Evolutionary conservation across 2,329 filamentous ascomycete genomes (phyloP).

Genomic region (Rutstroemia sp.): DNA sequence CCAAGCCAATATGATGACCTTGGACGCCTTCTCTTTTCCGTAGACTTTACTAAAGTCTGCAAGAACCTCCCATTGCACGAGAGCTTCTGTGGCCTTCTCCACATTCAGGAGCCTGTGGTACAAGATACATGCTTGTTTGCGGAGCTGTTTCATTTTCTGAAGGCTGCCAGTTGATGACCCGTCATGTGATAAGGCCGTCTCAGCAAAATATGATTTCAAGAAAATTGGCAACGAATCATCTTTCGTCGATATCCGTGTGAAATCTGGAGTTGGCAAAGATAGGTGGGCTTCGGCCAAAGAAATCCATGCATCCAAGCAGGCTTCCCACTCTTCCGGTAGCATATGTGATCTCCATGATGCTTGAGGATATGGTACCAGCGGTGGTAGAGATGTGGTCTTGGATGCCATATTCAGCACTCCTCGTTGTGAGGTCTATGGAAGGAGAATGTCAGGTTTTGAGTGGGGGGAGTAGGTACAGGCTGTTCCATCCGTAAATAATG

Average conservation of each 20-base stretch:
- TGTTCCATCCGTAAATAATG: too few relatives aligned
- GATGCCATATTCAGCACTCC: constrained; percentile 5
- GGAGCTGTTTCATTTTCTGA: constrained; percentile 41
- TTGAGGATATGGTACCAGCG: constrained; percentile 72
- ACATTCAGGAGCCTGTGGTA: constrained; percentile 46
- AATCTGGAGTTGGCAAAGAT: constrained; percentile 47
- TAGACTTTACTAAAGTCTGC: constrained; percentile 62
- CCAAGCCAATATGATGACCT: constrained; percentile 44
- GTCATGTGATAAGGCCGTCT: constrained; percentile 36
- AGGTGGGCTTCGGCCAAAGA: constrained; percentile 60
- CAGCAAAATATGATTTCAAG: constrained; percentile 57
- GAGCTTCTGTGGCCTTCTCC: constrained; percentile 34
- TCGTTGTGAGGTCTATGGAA: not conserved
- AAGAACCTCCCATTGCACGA: constrained; percentile 62
- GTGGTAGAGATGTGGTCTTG: constrained; percentile 44
- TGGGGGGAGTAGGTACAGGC: not conserved
- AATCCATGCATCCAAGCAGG: constrained; percentile 70
- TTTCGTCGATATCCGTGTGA: constrained; percentile 41
- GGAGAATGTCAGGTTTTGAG: not conserved
- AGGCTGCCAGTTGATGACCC: not conserved
- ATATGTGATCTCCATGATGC: constrained; percentile 59
- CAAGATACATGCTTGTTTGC: constrained; percentile 59
- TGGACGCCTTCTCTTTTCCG: constrained; percentile 51
- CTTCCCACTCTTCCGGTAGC: constrained; percentile 64
- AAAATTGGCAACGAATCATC: constrained; percentile 57